phyloP scores from a whole-genome alignment of 129 eudicot genomes.

The Flaveria robusta region DNA sequence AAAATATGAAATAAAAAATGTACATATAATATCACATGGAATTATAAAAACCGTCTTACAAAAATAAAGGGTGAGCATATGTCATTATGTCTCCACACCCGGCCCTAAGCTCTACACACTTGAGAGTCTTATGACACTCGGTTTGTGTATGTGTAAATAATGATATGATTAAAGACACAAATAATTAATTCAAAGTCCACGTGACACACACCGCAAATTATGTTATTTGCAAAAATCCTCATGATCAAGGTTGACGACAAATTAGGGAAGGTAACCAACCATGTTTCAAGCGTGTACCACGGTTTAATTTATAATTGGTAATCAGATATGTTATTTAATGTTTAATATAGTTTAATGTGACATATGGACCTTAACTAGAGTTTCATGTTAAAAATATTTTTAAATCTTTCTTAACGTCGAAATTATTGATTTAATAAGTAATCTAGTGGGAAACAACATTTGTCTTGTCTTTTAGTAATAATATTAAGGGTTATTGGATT shows the following conservation, averaged over 20 bases:
- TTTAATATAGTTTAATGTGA: background rate
- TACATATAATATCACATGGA: too few species aligned
- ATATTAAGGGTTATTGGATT: too few species aligned
- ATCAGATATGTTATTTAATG: background rate
- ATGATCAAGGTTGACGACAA: background rate
- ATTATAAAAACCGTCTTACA: too few species aligned
- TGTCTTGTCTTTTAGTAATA: background rate
- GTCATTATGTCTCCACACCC: too few species aligned
- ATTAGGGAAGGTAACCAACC: background rate
- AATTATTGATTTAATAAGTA: too few species aligned
- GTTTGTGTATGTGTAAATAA: background rate
- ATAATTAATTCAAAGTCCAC: background rate
- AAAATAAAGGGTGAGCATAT: too few species aligned
- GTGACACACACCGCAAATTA: background rate
- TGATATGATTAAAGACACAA: background rate
- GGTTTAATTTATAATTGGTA: background rate
- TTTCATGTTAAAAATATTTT: background rate
- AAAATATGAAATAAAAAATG: too few species aligned
- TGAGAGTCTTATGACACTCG: too few species aligned
- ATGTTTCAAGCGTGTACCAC: background rate
- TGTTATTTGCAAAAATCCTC: background rate
- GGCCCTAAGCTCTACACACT: too few species aligned
- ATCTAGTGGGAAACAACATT: background rate
- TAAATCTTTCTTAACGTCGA: too few species aligned
- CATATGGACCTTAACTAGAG: background rate